These are phyloP conservation scores for Daphne laureola DNA, from an alignment of 441 rosid species.

Conservation along the genomic window DNA sequence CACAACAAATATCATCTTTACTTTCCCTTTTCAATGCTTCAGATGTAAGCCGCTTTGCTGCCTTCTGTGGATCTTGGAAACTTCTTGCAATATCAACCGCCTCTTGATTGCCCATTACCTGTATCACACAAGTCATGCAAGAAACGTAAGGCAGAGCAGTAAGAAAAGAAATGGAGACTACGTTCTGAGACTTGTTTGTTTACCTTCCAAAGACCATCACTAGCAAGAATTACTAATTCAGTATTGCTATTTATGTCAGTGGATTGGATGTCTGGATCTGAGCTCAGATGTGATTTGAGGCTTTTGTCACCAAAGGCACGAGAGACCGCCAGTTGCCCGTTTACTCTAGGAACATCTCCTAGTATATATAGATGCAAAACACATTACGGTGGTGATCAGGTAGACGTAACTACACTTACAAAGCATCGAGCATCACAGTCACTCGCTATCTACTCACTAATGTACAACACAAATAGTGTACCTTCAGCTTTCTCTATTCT, in stretches of 20 bases:
- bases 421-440: background rate
- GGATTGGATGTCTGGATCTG: constrained; percentile 69
- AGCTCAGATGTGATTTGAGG: constrained; percentile 82
- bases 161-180: background rate
- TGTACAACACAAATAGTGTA: too few relatives aligned
- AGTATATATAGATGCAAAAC: constrained; percentile 15
- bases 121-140: constrained; percentile 5
- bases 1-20: constrained; percentile 85
- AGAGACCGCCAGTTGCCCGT: constrained; percentile 92
- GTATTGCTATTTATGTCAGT: constrained; percentile 28
- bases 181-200: constrained; percentile 13
- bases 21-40: constrained; percentile 80
- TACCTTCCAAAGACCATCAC: constrained; percentile 98
- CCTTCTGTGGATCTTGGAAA: constrained; percentile 72
- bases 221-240: constrained; percentile 72
- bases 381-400: constrained; percentile 5
- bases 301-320: constrained; percentile 95
- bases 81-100: constrained; percentile 75
- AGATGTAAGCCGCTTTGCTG: constrained; percentile 70
- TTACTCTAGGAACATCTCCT: constrained; percentile 95
- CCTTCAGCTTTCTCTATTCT: too few relatives aligned
- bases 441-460: too few relatives aligned
- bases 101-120: constrained; percentile 91
- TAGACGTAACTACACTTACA: constrained; percentile 1
- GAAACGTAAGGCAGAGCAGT: background rate